Base-by-base conservation (phyloP, 208 protist species). In the Leishmania guyanensis region DNA sequence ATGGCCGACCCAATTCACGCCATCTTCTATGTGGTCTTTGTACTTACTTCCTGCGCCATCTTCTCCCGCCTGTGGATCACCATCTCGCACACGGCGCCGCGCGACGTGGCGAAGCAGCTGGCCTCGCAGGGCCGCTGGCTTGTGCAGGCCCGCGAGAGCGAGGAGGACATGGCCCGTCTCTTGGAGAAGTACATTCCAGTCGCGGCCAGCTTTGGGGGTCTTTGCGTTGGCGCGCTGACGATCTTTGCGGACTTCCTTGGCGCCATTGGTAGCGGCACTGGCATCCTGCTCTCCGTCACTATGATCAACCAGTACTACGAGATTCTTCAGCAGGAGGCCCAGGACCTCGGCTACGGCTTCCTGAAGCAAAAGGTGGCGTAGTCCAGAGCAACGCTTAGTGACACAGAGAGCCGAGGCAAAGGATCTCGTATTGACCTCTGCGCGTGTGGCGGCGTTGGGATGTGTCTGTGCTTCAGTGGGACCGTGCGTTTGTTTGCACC, bases 251-350 rank as follows among this genome's bases (percentile, higher is more conserved):
- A 99, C 91, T 99, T 99, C 83, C 92, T 99, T 77, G 99, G 99
- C 39, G 98, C 98, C 46, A 98, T 99, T 78, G 95, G 95, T 65
- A 99, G 95, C 65, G 99, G 99, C 79, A 99, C 99, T 14, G 99
- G 99, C 91, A 99, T 99, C 81, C 89, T 99, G 5, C 93, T 99
- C 22, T 99, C 99, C 60, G 99, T 99, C 9, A 99, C 99, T 36
- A 99, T 99, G 92, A 99, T 99, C 86, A 99, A 99, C 88, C 98
- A 99, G 93, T 99, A 99, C 94, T 99, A 98, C 88, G 99, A 99
- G 93, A 98, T 99, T 29, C 98, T 99, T 50, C 95, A 97, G 77
- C 99, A 99, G 92, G 99, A 99, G 95, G 96, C 98, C 76, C 90
- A 98, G 81, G 94, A 95, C 33, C 86, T 98, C 16, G 93, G 95